Base-by-base conservation (phyloP, 495 filamentous ascomycete genomes). In the Penicillium egyptiacum region DNA sequence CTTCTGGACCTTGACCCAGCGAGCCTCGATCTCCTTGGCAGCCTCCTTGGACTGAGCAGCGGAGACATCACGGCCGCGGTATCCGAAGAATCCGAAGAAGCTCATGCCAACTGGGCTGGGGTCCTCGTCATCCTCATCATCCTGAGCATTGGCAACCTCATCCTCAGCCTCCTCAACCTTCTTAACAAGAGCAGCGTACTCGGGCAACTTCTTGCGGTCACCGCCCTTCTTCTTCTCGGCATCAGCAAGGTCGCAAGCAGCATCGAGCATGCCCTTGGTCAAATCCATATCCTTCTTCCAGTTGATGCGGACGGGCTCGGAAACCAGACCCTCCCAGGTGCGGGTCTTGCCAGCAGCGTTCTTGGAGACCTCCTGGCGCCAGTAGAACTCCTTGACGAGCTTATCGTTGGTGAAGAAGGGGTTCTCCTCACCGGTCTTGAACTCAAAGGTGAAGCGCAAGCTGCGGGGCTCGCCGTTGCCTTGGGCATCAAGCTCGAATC, bases 41-140 rank as follows among this genome's bases (percentile, higher is more conserved):
- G 85, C 88, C 39, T 75, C 64, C 61, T 73, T 75, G 63, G 80
- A 86, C 75, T 92, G 85, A 71, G 89, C 87, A 11, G 85, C 88
- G 19, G 81, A 81, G 60, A 93, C 73, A 43, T 79, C 75, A 46
- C 79, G 71, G 23, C 88, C 85, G 33, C 83, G 79, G 77, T 82
- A 96, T 40, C 86, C 88, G 67, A 98, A 96, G 83, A 85, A 92
- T 39, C 84, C 81, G 70, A 96, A 98, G 78, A 98, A 96, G 75
- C 85, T 90, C 14, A 80, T 65, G 1, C 81, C 82, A 16, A 81
- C 80, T 40, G 85, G 79, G 31, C 81, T 79, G 43, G 72, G 80
- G 48, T 76, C 71, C 60, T 76, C 77, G 53, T 83, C 79, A 53
- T 83, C 81, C 30, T 80, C 70, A 3, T 72, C 75, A 33, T 66